Evolutionary conservation across 495 filamentous ascomycete species (phyloP).

Genomic region (Durotheca rogersii): DNA sequence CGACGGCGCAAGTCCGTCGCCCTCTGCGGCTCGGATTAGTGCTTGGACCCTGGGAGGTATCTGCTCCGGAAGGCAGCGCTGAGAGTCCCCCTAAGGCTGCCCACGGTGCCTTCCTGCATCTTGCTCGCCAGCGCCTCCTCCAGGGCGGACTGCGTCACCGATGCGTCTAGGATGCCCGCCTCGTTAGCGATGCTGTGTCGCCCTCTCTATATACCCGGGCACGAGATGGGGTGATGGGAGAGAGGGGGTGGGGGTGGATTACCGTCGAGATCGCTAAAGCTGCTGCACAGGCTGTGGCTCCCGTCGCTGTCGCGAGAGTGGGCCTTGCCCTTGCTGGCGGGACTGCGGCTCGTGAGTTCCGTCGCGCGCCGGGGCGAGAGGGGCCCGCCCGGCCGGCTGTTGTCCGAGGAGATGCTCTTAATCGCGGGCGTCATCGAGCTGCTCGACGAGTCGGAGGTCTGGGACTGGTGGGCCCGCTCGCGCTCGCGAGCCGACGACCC

Average conservation of each 20-base stretch:
- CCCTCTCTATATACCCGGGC: no score
- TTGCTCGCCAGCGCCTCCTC: constrained; percentile 92
- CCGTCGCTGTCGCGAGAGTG: constrained; percentile 71
- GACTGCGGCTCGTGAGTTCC: constrained; percentile 59
- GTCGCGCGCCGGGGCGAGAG: constrained; percentile 57
- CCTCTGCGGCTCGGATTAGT: neutral
- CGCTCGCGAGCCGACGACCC: constrained; percentile 29
- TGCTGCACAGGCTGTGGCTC: constrained; percentile 95
- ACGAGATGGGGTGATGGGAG: no score
- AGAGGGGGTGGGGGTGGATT: constrained; percentile 23
- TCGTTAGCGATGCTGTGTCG: constrained; percentile 6
- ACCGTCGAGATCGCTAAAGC: constrained; percentile 97
- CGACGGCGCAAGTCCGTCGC: neutral
- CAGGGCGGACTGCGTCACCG: constrained; percentile 88
- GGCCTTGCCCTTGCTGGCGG: constrained; percentile 53
- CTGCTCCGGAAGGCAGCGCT: constrained; percentile 54
- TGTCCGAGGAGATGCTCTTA: constrained; percentile 12
- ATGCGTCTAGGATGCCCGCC: constrained; percentile 73
- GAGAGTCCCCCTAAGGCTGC: constrained; percentile 82
- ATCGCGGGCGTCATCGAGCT: constrained; percentile 51
- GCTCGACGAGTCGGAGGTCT: constrained; percentile 60
- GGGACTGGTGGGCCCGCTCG: constrained; percentile 42
- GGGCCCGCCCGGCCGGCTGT: constrained; percentile 21
- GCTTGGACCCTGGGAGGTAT: constrained; percentile 41
- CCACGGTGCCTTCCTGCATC: constrained; percentile 77